phyloP scores from a whole-genome alignment of 345 rosid species.

The Eucalyptus regnans region DNA sequence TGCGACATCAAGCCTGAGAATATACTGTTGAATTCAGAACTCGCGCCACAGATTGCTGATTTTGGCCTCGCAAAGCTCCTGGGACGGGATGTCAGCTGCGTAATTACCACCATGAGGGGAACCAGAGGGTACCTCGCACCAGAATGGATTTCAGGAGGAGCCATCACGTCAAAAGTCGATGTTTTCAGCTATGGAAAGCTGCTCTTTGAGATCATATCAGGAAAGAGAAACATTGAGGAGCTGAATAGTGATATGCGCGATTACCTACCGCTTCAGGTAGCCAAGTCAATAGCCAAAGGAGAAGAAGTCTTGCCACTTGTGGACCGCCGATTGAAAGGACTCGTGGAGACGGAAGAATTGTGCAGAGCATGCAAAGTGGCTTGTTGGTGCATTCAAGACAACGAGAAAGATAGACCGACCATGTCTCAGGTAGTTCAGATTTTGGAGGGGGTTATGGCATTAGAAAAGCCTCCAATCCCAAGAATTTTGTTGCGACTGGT shows the following conservation, averaged over 20 bases:
- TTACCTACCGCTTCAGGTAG: background rate
- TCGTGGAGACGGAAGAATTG: background rate
- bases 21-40: background rate
- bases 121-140: constrained; percentile 2
- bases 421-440: background rate
- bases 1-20: constrained; percentile 2
- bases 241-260: background rate
- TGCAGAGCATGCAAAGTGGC: background rate
- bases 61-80: constrained; percentile 1
- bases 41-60: background rate
- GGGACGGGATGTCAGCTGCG: background rate
- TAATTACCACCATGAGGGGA: constrained; percentile 3
- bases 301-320: background rate
- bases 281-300: background rate
- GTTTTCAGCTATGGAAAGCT: constrained; percentile 13
- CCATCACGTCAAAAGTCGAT: constrained; percentile 6
- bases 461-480: background rate
- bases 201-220: constrained; percentile 7
- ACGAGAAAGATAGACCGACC: background rate
- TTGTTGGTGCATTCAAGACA: background rate
- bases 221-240: constrained; percentile 1
- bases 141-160: background rate
- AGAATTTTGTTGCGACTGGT: background rate
- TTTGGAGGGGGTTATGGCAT: background rate
- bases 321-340: background rate